Percentiles rank a stretch among this genome's conserved stretches.
Conservation (phyloP, 2,329 filamentous ascomycete species). For the Xylariales sp. region DNA sequence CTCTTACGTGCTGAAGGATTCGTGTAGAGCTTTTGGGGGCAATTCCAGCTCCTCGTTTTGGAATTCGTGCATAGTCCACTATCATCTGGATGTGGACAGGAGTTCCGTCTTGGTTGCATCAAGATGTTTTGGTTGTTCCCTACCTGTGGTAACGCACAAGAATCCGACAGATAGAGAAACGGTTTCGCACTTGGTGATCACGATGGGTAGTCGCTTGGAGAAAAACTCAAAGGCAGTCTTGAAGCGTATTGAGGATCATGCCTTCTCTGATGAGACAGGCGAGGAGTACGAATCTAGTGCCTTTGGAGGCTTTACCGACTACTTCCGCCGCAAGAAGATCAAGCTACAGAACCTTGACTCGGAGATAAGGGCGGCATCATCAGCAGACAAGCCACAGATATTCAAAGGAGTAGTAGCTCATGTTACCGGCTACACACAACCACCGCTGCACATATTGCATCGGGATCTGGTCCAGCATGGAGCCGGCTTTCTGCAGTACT, state of each 20-base stretch:
- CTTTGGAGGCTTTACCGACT: constrained; percentile 88
- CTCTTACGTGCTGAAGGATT: too few relatives aligned
- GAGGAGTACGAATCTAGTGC: constrained; percentile 86
- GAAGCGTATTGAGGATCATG: constrained; percentile 61
- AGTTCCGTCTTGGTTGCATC: too few relatives aligned
- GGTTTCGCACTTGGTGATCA: too few relatives aligned
- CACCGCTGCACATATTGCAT: constrained; percentile 83
- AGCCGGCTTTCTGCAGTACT: constrained; percentile 90
- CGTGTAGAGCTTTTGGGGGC: too few relatives aligned
- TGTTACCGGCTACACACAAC: constrained; percentile 94
- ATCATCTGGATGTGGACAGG: too few relatives aligned
- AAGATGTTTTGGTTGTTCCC: too few relatives aligned
- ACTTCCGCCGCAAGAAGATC: constrained; percentile 92
- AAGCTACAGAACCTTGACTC: constrained; percentile 94
- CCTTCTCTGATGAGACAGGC: constrained; percentile 75
- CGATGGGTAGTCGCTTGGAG: constrained; percentile 60
- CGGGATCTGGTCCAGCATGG: constrained; percentile 85
- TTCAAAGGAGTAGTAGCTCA: constrained; percentile 90
- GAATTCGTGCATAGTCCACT: too few relatives aligned
- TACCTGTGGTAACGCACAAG: too few relatives aligned
- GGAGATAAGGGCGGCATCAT: constrained; percentile 67
- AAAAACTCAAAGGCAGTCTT: constrained; percentile 59
- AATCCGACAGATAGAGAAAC: too few relatives aligned
- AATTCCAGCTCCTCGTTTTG: too few relatives aligned
- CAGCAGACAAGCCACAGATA: constrained; percentile 70